Conservation (phyloP, 257 asterid species). For the Solanum okadae region DNA sequence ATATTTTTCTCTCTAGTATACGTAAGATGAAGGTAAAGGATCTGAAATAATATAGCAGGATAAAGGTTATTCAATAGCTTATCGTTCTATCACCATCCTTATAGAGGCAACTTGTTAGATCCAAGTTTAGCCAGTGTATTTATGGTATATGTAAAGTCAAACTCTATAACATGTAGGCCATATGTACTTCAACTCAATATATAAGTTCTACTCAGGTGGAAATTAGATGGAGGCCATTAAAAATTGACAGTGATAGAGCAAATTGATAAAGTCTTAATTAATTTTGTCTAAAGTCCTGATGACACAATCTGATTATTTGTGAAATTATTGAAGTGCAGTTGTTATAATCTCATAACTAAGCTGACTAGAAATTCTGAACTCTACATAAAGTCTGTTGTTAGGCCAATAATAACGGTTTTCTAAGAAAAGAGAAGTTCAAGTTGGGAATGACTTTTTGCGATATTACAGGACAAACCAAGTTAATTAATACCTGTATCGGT, state of each 20-base stretch:
- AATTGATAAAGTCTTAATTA: not conserved
- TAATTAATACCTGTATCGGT: not conserved
- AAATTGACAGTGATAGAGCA: not conserved
- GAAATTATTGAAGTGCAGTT: not conserved
- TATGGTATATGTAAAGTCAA: not conserved
- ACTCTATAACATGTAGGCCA: not conserved
- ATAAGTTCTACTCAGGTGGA: not conserved
- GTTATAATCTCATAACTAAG: not conserved
- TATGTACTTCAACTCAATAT: not conserved
- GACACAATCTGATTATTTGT: not conserved
- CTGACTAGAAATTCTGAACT: not conserved
- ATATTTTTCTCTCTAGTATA: not conserved
- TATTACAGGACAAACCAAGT: not conserved
- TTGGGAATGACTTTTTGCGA: no score
- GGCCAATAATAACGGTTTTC: not conserved
- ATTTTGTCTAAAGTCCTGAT: not conserved
- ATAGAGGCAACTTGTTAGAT: not conserved
- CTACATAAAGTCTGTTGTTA: not conserved
- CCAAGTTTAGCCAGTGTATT: not conserved
- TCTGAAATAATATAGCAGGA: not conserved
- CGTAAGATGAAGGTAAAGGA: not conserved
- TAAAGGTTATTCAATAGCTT: not conserved
- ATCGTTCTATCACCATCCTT: not conserved
- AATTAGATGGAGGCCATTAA: not conserved
- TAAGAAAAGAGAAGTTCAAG: no score